These are phyloP conservation scores for Scutellaria barbata DNA, from an alignment of 257 asterid species.

Conservation along the genomic window DNA sequence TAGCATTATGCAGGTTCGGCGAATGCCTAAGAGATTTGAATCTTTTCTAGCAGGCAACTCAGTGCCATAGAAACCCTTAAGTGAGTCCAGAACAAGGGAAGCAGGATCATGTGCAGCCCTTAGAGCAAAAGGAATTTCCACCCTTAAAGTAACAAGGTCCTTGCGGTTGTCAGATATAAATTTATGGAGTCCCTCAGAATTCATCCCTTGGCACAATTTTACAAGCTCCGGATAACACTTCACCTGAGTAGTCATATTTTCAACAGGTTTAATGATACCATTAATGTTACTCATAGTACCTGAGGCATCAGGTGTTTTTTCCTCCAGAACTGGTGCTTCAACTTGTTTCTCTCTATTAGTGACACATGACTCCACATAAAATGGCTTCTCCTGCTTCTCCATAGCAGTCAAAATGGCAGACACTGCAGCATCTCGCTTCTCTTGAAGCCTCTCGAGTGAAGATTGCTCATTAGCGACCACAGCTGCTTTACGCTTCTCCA, in stretches of 20 bases:
- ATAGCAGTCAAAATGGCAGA: slow-evolving; percentile 73
- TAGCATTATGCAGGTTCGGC: slow-evolving; percentile 94
- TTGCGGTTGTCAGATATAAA: slow-evolving; percentile 95
- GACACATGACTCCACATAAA: slow-evolving; percentile 43
- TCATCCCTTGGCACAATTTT: slow-evolving; percentile 81
- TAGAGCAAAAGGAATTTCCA: slow-evolving; percentile 87
- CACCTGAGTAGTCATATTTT: slow-evolving; percentile 51
- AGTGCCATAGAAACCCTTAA: slow-evolving; percentile 76
- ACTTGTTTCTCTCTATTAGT: slow-evolving; percentile 45
- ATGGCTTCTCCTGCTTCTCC: slow-evolving; percentile 54
- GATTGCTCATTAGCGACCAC: slow-evolving; percentile 79
- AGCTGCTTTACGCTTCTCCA: slow-evolving; percentile 84
- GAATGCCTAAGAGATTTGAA: slow-evolving; percentile 79
- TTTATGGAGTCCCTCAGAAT: slow-evolving; percentile 85
- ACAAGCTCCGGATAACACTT: slow-evolving; percentile 82
- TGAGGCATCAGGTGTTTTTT: slow-evolving; percentile 44
- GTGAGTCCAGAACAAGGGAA: slow-evolving; percentile 81
- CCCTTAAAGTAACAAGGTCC: slow-evolving; percentile 79
- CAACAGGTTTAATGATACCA: slow-evolving; percentile 44
- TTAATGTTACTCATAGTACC: slow-evolving; percentile 40
- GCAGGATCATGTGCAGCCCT: slow-evolving; percentile 82
- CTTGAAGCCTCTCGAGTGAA: slow-evolving; percentile 87
- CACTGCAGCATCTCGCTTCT: slow-evolving; percentile 94
- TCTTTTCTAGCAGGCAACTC: slow-evolving; percentile 76
- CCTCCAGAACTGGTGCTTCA: slow-evolving; percentile 45